Conservation (phyloP, 2,329 filamentous ascomycete species). For the Colletotrichum chlorophyti region DNA sequence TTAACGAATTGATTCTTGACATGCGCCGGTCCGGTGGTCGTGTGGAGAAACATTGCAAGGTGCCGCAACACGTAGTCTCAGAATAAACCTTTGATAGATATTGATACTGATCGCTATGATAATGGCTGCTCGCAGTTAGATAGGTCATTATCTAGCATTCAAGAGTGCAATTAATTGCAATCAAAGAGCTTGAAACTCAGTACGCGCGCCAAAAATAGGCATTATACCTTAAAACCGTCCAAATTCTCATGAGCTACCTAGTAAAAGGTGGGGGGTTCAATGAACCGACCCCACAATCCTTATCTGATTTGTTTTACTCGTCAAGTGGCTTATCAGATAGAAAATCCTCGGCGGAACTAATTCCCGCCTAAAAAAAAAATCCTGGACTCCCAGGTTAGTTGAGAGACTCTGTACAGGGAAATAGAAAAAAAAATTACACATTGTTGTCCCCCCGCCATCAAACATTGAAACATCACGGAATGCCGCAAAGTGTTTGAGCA, state of each 20-base stretch:
- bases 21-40: background rate
- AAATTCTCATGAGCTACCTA: too few relatives aligned
- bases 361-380: constrained; percentile 36
- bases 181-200: too few relatives aligned
- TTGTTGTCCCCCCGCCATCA: constrained; percentile 26
- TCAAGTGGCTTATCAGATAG: constrained; percentile 33
- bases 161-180: too few relatives aligned
- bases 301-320: constrained; percentile 32
- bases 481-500: constrained; percentile 24
- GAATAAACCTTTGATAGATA: too few relatives aligned
- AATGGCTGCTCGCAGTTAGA: too few relatives aligned
- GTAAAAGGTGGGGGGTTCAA: constrained; percentile 2
- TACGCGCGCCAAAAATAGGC: too few relatives aligned
- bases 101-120: too few relatives aligned
- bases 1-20: too few relatives aligned
- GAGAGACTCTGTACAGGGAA: too few relatives aligned
- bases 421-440: constrained; percentile 4
- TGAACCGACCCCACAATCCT: background rate
- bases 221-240: too few relatives aligned
- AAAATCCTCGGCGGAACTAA: constrained; percentile 31
- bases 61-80: background rate
- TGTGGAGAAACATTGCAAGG: background rate
- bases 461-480: constrained; percentile 27
- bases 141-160: too few relatives aligned
- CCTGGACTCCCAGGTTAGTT: constrained; percentile 32